Evolutionary conservation across 352 stramenopile species (phyloP), one percentile per base, ranked within the genome.

Genomic region (Phytophthora ramorum): DNA sequence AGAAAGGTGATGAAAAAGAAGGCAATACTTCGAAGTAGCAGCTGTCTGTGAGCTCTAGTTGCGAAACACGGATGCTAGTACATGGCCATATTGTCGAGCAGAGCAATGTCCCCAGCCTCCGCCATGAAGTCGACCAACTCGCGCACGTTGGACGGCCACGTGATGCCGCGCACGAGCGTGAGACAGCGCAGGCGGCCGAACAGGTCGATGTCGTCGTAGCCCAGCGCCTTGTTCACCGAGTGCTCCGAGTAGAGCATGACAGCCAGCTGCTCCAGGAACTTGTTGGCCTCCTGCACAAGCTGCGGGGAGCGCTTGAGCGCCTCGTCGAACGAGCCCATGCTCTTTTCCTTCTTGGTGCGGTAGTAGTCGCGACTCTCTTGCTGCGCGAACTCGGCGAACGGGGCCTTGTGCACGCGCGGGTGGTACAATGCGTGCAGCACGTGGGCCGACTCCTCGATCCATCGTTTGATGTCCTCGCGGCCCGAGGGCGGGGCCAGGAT

Each of bases 181-280:
- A 90, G 67, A 0, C 73, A 72, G 32, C 79, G 79, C 17, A 90
- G 46, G 17, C 66, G 68, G 16, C 72, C 71, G 17, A 90, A 90
- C 7, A 90, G 56, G 38, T 78, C 69, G 38, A 90, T 74, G 63
- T 90, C 81, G 68, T 89, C 81, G 63, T 87, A 90, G 63, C 81
- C 86, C 4, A 86, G 52, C 13, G 47, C 58, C n/a, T 76, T 65
- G 41, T 89, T 89, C 41, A 87, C 74, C 20, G 72, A 77, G 12
- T 70, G 66, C 45, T 56, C 70, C 26, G 76, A 83, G 58, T 81
- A 69, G 8, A 90, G 52, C 35, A 90, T 55, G 0, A 19, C n/a
- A 4, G 67, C 69, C 32, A 90, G 53, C 14, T 76, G 46, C 38
- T 69, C 44, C 34, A 90, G 41, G 10, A 70, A 65, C 59, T 50